Percentiles rank a stretch among this genome's conserved stretches.
These are phyloP conservation scores for Boletus rubropictus DNA, from an alignment of 768 basidiomycete species.

Conservation along the genomic window DNA sequence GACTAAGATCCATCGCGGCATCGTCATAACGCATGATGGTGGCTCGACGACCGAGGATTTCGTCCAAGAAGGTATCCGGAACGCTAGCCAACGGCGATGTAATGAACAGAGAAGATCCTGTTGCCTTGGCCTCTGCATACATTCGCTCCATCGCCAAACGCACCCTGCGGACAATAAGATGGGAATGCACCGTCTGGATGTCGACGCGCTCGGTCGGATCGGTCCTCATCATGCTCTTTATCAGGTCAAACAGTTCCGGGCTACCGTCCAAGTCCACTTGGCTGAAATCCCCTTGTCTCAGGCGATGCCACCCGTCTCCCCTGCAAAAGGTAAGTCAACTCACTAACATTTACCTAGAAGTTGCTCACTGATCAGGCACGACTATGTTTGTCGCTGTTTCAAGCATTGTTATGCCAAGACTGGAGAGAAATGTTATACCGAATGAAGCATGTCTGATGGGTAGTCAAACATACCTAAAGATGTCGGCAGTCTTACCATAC, in stretches of 20 bases:
- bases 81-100: constrained; percentile 64
- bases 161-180: constrained; percentile 61
- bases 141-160: constrained; percentile 57
- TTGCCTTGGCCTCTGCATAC: constrained; percentile 34
- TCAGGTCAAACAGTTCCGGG: constrained; percentile 58
- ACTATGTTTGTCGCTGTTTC: constrained; percentile 95
- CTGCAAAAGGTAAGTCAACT: constrained; percentile 38
- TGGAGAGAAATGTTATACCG: constrained; percentile 31
- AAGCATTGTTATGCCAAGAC: constrained; percentile 92
- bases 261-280: constrained; percentile 71
- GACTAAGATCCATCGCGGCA: constrained; percentile 38
- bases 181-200: constrained; percentile 50
- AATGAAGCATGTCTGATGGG: not conserved
- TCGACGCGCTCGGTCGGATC: constrained; percentile 56
- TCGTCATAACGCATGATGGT: constrained; percentile 12
- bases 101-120: constrained; percentile 39
- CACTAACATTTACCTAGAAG: constrained; percentile 5
- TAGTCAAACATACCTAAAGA: constrained; percentile 74
- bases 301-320: constrained; percentile 90
- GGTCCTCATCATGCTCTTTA: constrained; percentile 73
- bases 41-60: constrained; percentile 42
- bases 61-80: constrained; percentile 55
- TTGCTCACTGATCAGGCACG: constrained; percentile 89
- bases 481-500: constrained; percentile 92
- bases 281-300: constrained; percentile 86